Evolutionary conservation across 2,329 filamentous ascomycete genomes (phyloP), one percentile per base, ranked within the genome.

Genomic region (Coniosporium tulheliwenetii): DNA sequence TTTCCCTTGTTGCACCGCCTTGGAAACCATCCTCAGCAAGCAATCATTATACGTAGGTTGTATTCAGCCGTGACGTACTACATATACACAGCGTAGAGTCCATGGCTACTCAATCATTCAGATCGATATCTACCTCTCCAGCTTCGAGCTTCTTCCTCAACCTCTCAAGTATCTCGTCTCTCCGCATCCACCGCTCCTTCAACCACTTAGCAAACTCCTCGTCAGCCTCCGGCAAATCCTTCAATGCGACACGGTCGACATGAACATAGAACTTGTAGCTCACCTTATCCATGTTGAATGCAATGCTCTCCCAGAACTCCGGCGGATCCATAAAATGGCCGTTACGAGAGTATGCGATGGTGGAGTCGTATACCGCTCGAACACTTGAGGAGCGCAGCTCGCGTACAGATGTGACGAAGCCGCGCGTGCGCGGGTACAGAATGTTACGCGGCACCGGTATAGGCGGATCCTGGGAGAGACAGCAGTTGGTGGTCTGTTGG

Each of bases 361-460:
- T 61, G n/a, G 60, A 42, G 39, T 62, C 59, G 49, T 59, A 60
- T 4, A 62, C 57, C 3, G 57, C 55, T 38, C 51, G 54, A 8
- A 62, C 50, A 37, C 60, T 58, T 12, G 51, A 42, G 14, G 51
- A 45, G 2, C 47, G 38, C 40, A 79, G 58, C 43, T 73, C 67
- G 52, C 72, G 67, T 9, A 77, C 70, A 1, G 69, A 73, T 26
- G 71, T 66, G 38, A 77, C 63, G 53, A 79, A 79, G 39, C 74
- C 74, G 52, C 72, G 77, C 14, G 68, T 75, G 30, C 73, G 66
- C 15, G 73, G 73, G 48, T 76, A 77, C 13, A 79, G 63, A 10
- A 75, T 63, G 54, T 79, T 70, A 4, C 19, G 19, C 19, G 19
- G 19, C 54, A 64, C 62, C 5, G 71, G 73, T 45, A 74, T 62